Percentiles rank a stretch among this genome's conserved stretches.
These are phyloP conservation scores for Mallotus japonicus DNA, from an alignment of 441 rosid species.

Conservation along the genomic window DNA sequence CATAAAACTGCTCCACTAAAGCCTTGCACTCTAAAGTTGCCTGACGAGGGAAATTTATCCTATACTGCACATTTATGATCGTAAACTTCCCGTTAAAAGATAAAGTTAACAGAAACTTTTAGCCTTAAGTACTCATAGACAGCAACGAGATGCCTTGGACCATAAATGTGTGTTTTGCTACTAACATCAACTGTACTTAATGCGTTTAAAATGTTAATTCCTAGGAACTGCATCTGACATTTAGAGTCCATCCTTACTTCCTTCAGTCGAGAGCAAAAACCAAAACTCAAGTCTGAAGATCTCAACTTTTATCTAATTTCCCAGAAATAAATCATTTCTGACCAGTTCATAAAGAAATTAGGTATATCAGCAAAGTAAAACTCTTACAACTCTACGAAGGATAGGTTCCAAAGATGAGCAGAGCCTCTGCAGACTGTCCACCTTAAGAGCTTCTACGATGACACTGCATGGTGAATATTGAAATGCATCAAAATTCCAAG, in stretches of 20 bases:
- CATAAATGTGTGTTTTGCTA: neutral
- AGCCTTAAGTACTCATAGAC: neutral
- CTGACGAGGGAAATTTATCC: too few species aligned
- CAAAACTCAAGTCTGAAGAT: neutral
- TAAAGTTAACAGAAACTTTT: neutral
- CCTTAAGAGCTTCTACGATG: conserved; percentile 95
- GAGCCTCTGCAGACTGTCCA: conserved; percentile 94
- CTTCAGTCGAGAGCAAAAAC: neutral
- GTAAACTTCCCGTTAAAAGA: neutral
- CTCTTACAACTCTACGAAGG: conserved; percentile 96
- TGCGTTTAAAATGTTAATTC: neutral
- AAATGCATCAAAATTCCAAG: neutral
- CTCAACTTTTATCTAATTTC: neutral
- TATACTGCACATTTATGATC: neutral
- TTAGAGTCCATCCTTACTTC: neutral
- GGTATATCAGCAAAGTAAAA: conserved; percentile 7
- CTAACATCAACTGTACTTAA: neutral
- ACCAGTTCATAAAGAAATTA: neutral
- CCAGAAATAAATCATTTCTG: neutral
- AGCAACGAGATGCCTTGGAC: neutral
- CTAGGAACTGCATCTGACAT: neutral
- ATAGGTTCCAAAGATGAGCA: conserved; percentile 98
- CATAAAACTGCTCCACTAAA: neutral
- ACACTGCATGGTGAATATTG: conserved; percentile 52
- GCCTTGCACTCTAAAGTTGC: neutral